Evolutionary conservation across 306 rosid species (phyloP).

Genomic region (Fagus crenata): DNA sequence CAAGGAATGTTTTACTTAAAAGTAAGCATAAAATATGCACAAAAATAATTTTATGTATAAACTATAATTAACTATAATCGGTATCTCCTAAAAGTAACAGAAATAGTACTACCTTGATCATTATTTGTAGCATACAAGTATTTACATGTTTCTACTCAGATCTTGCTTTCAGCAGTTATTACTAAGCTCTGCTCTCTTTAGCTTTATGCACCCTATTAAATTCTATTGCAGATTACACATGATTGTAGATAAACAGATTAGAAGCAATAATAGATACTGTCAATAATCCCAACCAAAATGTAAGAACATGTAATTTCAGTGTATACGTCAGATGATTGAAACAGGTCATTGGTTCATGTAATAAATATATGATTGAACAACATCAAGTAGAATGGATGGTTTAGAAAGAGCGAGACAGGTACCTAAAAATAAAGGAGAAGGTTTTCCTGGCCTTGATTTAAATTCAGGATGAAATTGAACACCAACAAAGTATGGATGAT

Average conservation of each 20-base stretch:
- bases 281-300: not conserved
- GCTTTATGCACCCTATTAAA: not conserved
- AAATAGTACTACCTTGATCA: not conserved
- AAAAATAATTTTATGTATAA: not conserved
- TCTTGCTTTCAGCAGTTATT: not conserved
- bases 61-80: not conserved
- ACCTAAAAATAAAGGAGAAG: constrained; percentile 87
- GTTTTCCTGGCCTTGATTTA: constrained; percentile 85
- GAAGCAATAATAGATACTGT: not conserved
- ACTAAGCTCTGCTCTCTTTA: not conserved
- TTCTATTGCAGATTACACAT: not conserved
- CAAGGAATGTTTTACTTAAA: not conserved
- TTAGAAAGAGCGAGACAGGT: constrained; percentile 22
- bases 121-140: not conserved
- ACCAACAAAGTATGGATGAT: constrained; percentile 87
- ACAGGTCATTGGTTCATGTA: not conserved
- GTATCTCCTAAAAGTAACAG: not conserved
- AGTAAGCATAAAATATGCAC: not conserved
- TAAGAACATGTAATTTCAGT: not conserved
- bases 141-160: not conserved
- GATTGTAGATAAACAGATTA: not conserved
- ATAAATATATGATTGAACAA: not conserved
- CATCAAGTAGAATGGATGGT: constrained; percentile 11
- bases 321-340: not conserved
- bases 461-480: constrained; percentile 94